Percentiles rank a stretch among this genome's conserved stretches.
phyloP scores from a whole-genome alignment of 306 rosid genomes.

The Sechiopsis laciniata region DNA sequence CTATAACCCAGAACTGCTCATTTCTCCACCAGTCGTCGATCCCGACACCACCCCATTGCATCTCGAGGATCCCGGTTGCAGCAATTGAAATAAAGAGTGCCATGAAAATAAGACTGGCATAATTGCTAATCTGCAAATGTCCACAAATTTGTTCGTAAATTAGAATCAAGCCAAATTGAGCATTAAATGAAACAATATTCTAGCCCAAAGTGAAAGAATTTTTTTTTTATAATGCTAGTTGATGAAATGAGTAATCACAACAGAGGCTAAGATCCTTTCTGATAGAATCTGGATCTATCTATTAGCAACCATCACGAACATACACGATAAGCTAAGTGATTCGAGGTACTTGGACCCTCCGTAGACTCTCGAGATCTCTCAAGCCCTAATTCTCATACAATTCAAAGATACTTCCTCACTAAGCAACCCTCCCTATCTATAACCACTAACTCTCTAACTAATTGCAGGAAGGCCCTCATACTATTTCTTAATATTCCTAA shows the following conservation, averaged over 20 bases:
- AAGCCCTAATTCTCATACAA: no score
- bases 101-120: constrained; percentile 83
- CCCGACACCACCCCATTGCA: constrained; percentile 93
- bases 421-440: no score
- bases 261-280: not conserved
- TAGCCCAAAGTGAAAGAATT: not conserved
- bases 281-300: no score
- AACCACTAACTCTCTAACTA: no score
- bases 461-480: no score
- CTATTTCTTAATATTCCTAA: no score
- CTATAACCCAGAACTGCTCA: constrained; percentile 97
- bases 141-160: not conserved
- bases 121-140: constrained; percentile 80
- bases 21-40: constrained; percentile 99
- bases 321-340: no score
- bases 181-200: not conserved
- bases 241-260: not conserved
- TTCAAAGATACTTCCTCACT: no score
- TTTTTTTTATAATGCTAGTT: not conserved
- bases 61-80: constrained; percentile 85
- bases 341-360: no score
- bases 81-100: constrained; percentile 88
- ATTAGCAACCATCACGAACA: no score
- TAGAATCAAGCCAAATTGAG: constrained; percentile 7
- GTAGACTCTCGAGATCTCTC: no score